Evolutionary conservation across 345 rosid species (phyloP), one percentile per base, ranked within the genome.

Genomic region (Geranium rotundifolium): DNA sequence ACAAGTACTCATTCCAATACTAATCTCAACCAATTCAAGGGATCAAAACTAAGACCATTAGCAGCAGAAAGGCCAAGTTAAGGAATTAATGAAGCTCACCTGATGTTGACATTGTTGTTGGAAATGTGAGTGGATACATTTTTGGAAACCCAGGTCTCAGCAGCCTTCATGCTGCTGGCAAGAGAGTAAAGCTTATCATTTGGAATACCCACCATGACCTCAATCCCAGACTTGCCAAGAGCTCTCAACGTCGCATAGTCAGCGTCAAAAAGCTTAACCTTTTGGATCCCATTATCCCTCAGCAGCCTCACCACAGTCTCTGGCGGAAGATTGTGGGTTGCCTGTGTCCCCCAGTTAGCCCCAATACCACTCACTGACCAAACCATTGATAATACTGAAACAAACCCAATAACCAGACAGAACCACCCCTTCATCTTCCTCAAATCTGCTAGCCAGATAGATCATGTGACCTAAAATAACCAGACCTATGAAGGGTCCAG

Each of bases 201-300:
- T 13, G 95, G 90, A 60, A 87, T 87, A 27, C 90, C 95, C 62
- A 81, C 88, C 95, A 87, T 85, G 29, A 83, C 95, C 65, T 87
- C 82, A 77, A 87, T 78, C 64, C 85, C 84, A 29, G 90, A 67
- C 57, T 76, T 76, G 1, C 81, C 70, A 17, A 87, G 78, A 20
- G 87, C 90, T 4, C 61, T 75, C 56, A 87, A 63, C 5, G 73
- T 67, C 14, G 46, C 27, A 0, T 76, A 73, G 60, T 87, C 90
- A 1, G 95, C 95, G 58, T 87, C 90, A 63, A 87, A 87, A 66
- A 87, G 87, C 74, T 87, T 87, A 52, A 85, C 90, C 50, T 80
- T 85, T 66, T 77, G 79, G 62, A 87, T 65, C 39, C 82, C 89
- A 59, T 85, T 87, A 0, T 85, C 88, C 46, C 29, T 74, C 60